These are phyloP conservation scores for Heliophila coronopifolia DNA, from an alignment of 441 rosid genomes.

Conservation along the genomic window DNA sequence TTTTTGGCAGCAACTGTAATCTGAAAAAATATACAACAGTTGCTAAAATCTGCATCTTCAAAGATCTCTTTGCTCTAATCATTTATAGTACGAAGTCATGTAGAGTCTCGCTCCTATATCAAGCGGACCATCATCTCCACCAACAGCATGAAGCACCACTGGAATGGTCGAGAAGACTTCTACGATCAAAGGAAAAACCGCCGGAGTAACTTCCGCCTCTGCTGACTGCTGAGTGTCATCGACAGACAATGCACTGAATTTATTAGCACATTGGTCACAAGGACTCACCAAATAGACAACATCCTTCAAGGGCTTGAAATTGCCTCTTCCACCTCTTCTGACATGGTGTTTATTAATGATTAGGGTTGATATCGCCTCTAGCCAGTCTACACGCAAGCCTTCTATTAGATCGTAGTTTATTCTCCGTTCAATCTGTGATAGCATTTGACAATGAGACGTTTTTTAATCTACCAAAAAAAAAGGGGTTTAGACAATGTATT, in stretches of 20 bases:
- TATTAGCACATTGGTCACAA: slow-evolving; percentile 32
- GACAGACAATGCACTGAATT: slow-evolving; percentile 21
- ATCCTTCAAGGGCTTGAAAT: slow-evolving; percentile 46
- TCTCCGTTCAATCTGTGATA: slow-evolving; percentile 64
- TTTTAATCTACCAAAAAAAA: no score
- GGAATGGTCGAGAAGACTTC: slow-evolving; percentile 66
- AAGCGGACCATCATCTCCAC: slow-evolving; percentile 75
- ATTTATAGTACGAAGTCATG: slow-evolving; percentile 59
- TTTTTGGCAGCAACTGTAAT: slow-evolving; percentile 11
- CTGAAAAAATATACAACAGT: slow-evolving; percentile 42
- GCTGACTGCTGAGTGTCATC: slow-evolving; percentile 16
- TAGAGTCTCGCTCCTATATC: slow-evolving; percentile 70
- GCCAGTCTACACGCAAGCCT: slow-evolving; percentile 73
- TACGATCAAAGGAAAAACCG: slow-evolving; percentile 61
- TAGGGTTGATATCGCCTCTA: slow-evolving; percentile 71
- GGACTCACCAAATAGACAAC: slow-evolving; percentile 55
- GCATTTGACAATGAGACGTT: no score
- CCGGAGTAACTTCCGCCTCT: slow-evolving; percentile 37
- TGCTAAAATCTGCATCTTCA: slow-evolving; percentile 19
- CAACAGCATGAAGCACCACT: slow-evolving; percentile 69
- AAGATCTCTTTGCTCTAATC: slow-evolving; percentile 17
- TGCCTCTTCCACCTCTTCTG: slow-evolving; percentile 40
- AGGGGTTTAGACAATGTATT: neutral
- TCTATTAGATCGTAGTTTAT: slow-evolving; percentile 76
- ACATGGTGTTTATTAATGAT: slow-evolving; percentile 45